phyloP scores from a whole-genome alignment of 768 basidiomycete species.

The Tephrocybe sp. region DNA sequence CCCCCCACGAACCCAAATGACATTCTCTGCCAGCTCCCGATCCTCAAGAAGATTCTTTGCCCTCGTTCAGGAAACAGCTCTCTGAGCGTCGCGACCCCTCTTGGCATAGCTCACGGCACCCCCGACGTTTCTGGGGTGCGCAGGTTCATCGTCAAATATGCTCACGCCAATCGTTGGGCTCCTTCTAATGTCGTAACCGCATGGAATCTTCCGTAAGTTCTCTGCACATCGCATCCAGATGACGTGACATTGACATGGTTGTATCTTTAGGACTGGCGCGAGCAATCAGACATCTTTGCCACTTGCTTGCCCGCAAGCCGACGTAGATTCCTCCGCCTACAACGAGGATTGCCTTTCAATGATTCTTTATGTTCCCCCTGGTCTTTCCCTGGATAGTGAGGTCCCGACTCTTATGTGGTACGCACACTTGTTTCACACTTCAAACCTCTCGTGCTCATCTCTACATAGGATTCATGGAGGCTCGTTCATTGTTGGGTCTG shows the following conservation, averaged over 20 bases:
- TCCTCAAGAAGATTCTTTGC: slow-evolving; percentile 40
- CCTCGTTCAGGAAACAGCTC: slow-evolving; percentile 29
- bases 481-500: slow-evolving; percentile 70
- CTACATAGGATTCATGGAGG: slow-evolving; percentile 78
- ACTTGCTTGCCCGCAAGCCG: slow-evolving; percentile 68
- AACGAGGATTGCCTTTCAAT: slow-evolving; percentile 84
- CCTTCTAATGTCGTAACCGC: slow-evolving; percentile 48
- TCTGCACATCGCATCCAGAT: neutral
- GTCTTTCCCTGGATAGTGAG: slow-evolving; percentile 28
- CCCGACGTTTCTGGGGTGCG: slow-evolving; percentile 44
- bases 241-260: slow-evolving; percentile 3
- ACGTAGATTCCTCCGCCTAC: slow-evolving; percentile 43
- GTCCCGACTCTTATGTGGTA: slow-evolving; percentile 63
- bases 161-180: slow-evolving; percentile 57
- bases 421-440: slow-evolving; percentile 15
- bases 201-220: slow-evolving; percentile 64
- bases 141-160: slow-evolving; percentile 69
- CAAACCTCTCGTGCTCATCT: neutral
- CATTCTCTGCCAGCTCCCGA: slow-evolving; percentile 45
- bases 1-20: slow-evolving; percentile 35
- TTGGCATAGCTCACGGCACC: slow-evolving; percentile 57
- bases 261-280: slow-evolving; percentile 40
- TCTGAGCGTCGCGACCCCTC: slow-evolving; percentile 36
- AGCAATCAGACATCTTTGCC: slow-evolving; percentile 56
- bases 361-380: slow-evolving; percentile 64